Percentiles rank a stretch among this genome's conserved stretches.
Conservation (phyloP, 1,139 yeast species). For the Suhomyces terraborum region DNA sequence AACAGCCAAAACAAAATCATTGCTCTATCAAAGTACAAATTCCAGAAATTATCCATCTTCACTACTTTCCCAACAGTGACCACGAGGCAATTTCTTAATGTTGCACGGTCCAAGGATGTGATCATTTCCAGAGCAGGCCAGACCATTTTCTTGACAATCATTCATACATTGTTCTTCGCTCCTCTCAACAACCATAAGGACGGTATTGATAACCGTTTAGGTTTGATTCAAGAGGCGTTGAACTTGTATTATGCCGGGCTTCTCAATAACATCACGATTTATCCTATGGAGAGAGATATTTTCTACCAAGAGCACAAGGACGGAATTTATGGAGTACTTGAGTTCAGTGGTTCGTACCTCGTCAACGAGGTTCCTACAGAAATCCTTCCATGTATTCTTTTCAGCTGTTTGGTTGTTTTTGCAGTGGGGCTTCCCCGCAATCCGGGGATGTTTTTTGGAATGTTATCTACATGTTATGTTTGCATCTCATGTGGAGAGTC, state of each 20-base stretch:
- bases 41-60: slow-evolving; percentile 24
- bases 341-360: slow-evolving; percentile 26
- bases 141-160: slow-evolving; percentile 22
- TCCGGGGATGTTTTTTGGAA: slow-evolving; percentile 25
- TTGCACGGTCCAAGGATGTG: slow-evolving; percentile 24
- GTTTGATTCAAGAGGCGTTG: slow-evolving; percentile 26
- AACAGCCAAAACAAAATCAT: no score
- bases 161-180: slow-evolving; percentile 27
- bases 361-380: slow-evolving; percentile 29
- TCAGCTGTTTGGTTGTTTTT: slow-evolving; percentile 25
- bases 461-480: slow-evolving; percentile 21
- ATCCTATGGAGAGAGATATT: slow-evolving; percentile 27
- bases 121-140: slow-evolving; percentile 24
- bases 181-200: slow-evolving; percentile 22
- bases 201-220: slow-evolving; percentile 27
- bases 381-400: slow-evolving; percentile 23
- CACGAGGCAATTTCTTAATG: slow-evolving; percentile 21
- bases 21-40: slow-evolving; percentile 24
- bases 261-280: slow-evolving; percentile 27
- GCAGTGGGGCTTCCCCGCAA: slow-evolving; percentile 28
- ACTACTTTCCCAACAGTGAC: slow-evolving; percentile 20
- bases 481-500: slow-evolving; percentile 28
- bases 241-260: slow-evolving; percentile 28
- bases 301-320: slow-evolving; percentile 31
- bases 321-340: slow-evolving; percentile 24